A percentile compares a stretch with the other conserved stretches of the same genome.
Conservation (phyloP, 495 filamentous ascomycete genomes). For the Cenococcum geophilum region DNA sequence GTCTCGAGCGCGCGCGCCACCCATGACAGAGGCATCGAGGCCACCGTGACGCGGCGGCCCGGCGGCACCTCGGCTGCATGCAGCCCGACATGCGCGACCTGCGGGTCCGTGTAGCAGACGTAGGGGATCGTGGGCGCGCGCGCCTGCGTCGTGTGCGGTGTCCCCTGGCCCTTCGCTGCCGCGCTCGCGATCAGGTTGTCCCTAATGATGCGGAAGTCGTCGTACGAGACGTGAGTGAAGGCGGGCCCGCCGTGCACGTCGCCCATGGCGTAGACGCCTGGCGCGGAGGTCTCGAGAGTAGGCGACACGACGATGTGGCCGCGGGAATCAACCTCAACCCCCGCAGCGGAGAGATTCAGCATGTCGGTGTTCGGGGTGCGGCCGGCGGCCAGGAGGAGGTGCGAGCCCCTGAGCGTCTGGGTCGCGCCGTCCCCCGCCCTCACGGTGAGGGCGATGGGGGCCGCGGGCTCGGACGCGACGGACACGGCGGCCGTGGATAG, state of each 20-base stretch:
- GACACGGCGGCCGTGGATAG: slow-evolving; percentile 29
- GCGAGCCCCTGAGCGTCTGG: slow-evolving; percentile 36
- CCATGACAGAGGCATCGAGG: slow-evolving; percentile 48
- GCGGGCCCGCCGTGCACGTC: slow-evolving; percentile 49
- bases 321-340: slow-evolving; percentile 33
- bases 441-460: slow-evolving; percentile 15
- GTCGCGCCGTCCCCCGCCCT: slow-evolving; percentile 11
- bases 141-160: slow-evolving; percentile 31
- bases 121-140: slow-evolving; percentile 41
- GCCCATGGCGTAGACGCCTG: slow-evolving; percentile 45
- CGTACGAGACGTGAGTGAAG: slow-evolving; percentile 52
- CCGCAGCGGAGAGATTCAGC: slow-evolving; percentile 36
- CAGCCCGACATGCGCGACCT: slow-evolving; percentile 47
- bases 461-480: slow-evolving; percentile 12
- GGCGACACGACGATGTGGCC: slow-evolving; percentile 43
- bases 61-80: slow-evolving; percentile 37
- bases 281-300: slow-evolving; percentile 39
- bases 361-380: slow-evolving; percentile 44
- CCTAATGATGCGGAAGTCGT: slow-evolving; percentile 50
- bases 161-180: background rate
- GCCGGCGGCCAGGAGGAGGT: slow-evolving; percentile 46
- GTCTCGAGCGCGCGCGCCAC: slow-evolving; percentile 49
- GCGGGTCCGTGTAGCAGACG: slow-evolving; percentile 49
- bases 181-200: slow-evolving; percentile 35
- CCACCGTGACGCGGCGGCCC: slow-evolving; percentile 35